Conservation (phyloP, 768 basidiomycete genomes). For the Tulasnella sp. region DNA sequence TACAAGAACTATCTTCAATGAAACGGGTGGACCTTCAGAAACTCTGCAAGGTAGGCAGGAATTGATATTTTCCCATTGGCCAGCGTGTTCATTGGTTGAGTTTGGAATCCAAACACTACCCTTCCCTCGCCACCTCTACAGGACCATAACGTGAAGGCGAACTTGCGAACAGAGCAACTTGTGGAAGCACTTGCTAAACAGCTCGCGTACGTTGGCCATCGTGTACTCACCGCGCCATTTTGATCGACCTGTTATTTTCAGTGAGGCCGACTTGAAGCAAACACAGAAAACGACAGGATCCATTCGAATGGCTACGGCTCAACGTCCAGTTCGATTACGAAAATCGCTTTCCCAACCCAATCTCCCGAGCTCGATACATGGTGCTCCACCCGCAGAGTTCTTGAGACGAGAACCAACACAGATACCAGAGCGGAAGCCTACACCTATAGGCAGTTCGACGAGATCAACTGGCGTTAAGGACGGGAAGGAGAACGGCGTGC, state of each 20-base stretch:
- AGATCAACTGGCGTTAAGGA: not conserved
- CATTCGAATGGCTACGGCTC: not conserved
- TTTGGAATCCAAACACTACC: not conserved
- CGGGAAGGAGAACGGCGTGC: slow-evolving; percentile 11
- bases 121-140: not conserved
- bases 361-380: not conserved
- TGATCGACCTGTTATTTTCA: not conserved
- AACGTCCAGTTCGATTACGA: not conserved
- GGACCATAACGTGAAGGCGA: slow-evolving; percentile 16
- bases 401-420: slow-evolving; percentile 1
- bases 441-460: not conserved
- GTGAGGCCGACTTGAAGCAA: not conserved
- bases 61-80: not conserved
- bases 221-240: not conserved
- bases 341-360: slow-evolving; percentile 10
- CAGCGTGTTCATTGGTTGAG: not conserved
- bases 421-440: not conserved
- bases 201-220: not conserved
- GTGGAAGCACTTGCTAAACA: slow-evolving; percentile 10
- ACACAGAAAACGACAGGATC: not conserved
- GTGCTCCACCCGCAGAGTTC: not conserved
- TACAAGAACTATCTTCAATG: slow-evolving; percentile 1
- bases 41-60: slow-evolving; percentile 6
- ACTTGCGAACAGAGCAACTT: slow-evolving; percentile 13
- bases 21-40: slow-evolving; percentile 11